These are phyloP conservation scores for Xerocomus spinulosus DNA, from an alignment of 768 basidiomycete species.

Conservation along the genomic window DNA sequence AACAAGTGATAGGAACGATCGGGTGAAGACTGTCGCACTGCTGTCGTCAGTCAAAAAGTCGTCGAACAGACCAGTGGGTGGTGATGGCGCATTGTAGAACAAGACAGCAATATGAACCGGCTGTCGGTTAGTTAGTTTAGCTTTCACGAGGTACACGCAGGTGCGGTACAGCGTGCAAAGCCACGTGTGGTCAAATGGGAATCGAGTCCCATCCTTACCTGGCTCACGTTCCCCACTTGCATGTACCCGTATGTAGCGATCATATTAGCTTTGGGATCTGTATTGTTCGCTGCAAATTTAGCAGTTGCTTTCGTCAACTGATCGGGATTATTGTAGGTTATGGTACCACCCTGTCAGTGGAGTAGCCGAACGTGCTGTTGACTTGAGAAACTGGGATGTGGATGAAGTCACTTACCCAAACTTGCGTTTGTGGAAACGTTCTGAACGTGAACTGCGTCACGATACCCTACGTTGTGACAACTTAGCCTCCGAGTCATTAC, in stretches of 20 bases:
- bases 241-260: conserved; percentile 38
- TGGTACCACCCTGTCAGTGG: conserved; percentile 43
- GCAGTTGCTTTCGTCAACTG: conserved; percentile 23
- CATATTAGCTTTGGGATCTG: conserved; percentile 30
- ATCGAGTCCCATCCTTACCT: conserved; percentile 27
- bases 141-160: conserved; percentile 1
- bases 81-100: conserved; percentile 52
- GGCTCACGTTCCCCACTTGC: conserved; percentile 28
- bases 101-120: conserved; percentile 32
- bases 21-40: conserved; percentile 12
- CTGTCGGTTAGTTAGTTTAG: conserved; percentile 7
- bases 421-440: conserved; percentile 32
- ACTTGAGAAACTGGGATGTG: conserved; percentile 1
- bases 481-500: conserved; percentile 25
- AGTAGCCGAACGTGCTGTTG: conserved; percentile 3
- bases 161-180: not conserved
- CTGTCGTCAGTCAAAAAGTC: conserved; percentile 24
- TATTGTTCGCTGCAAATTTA: conserved; percentile 18
- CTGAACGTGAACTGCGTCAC: conserved; percentile 55
- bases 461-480: conserved; percentile 43
- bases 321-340: conserved; percentile 27
- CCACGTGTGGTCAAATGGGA: conserved; percentile 1
- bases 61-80: conserved; percentile 26
- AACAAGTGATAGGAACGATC: conserved; percentile 25
- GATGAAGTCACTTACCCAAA: conserved; percentile 19